Evolutionary conservation across 2,329 filamentous ascomycete species (phyloP).

Genomic region (Apiospora malaysiana): DNA sequence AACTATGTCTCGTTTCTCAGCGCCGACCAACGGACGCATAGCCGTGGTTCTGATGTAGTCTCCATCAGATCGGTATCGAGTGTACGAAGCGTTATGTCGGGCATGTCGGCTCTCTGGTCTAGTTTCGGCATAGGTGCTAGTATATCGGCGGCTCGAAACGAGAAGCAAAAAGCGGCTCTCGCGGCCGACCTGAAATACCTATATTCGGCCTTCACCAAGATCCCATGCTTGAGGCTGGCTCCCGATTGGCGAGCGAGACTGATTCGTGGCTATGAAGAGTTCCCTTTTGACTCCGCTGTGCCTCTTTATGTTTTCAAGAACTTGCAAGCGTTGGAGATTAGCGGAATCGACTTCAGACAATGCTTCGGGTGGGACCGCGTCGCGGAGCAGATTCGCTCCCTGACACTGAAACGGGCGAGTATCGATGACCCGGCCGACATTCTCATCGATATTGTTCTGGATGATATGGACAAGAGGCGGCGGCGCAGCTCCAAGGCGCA

Average conservation of each 20-base stretch:
- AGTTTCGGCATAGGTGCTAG: conserved; percentile 83
- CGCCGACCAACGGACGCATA: conserved; percentile 80
- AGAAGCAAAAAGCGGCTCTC: conserved; percentile 86
- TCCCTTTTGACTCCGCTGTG: conserved; percentile 96
- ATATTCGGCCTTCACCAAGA: conserved; percentile 98
- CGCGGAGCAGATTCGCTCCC: conserved; percentile 87
- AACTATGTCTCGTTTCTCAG: conserved; percentile 97
- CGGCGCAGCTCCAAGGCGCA: conserved; percentile 87
- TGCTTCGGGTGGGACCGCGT: conserved; percentile 97
- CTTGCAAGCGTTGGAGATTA: conserved; percentile 89
- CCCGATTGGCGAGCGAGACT: conserved; percentile 92
- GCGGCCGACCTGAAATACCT: conserved; percentile 92
- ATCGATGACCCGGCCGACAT: conserved; percentile 91
- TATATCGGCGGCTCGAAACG: conserved; percentile 80
- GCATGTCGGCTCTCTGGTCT: conserved; percentile 92
- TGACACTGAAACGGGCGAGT: conserved; percentile 85
- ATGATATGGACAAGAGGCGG: conserved; percentile 93
- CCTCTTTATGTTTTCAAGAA: conserved; percentile 98
- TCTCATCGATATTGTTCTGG: conserved; percentile 89
- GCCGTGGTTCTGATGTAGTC: conserved; percentile 80
- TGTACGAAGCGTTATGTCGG: conserved; percentile 95
- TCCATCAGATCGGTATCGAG: conserved; percentile 97
- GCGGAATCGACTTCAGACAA: conserved; percentile 93
- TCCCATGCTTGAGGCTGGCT: conserved; percentile 85
- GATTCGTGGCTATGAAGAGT: conserved; percentile 94